phyloP scores from a whole-genome alignment of 345 rosid genomes.

The Eucalyptus decipiens region DNA sequence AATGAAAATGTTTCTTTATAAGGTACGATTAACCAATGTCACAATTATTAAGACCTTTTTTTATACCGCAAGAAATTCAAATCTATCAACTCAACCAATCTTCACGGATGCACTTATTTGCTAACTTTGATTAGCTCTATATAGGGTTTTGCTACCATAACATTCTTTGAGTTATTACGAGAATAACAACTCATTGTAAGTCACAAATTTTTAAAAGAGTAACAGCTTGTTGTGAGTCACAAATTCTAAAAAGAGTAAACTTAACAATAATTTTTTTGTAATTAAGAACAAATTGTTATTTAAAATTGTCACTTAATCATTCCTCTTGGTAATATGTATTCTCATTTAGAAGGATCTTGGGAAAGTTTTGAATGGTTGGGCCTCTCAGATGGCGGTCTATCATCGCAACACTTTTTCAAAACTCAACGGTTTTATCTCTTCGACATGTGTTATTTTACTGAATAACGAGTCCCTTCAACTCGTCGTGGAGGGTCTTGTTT shows the following conservation, averaged over 20 bases:
- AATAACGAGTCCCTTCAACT: background rate
- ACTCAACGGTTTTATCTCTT: background rate
- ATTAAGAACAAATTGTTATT: rapidly evolving
- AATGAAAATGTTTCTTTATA: background rate
- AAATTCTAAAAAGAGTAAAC: too few species aligned
- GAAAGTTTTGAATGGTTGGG: background rate
- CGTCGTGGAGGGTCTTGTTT: background rate
- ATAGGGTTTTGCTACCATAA: too few species aligned
- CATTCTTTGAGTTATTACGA: too few species aligned
- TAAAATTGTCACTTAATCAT: too few species aligned
- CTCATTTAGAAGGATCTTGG: background rate
- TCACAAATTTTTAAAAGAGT: too few species aligned
- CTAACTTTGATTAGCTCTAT: background rate
- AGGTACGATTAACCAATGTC: background rate
- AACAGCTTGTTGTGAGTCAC: rapidly evolving
- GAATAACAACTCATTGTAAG: too few species aligned
- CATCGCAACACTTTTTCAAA: background rate
- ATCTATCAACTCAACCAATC: background rate
- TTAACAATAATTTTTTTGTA: rapidly evolving
- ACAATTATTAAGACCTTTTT: background rate
- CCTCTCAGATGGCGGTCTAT: background rate
- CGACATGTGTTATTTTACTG: background rate
- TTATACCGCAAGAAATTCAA: background rate
- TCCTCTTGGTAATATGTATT: background rate
- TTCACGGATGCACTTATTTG: background rate